Evolutionary conservation across 441 rosid species (phyloP).

Genomic region (Eugenia klotzschiana): DNA sequence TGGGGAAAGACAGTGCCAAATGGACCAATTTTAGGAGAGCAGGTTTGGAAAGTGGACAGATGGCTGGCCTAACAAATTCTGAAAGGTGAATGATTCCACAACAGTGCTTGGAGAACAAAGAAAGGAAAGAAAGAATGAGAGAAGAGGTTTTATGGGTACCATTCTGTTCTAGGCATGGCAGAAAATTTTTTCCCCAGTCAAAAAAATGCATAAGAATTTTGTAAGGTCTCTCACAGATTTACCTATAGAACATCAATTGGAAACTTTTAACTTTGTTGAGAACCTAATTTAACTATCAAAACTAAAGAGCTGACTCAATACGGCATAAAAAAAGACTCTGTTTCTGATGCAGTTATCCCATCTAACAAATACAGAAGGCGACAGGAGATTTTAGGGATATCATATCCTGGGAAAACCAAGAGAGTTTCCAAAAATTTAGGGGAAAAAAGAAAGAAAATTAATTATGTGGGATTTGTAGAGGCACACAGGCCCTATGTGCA

Average conservation of each 20-base stretch:
- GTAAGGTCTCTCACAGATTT: background rate
- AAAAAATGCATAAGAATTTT: background rate
- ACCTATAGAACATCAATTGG: background rate
- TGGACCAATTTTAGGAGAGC: background rate
- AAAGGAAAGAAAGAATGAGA: background rate
- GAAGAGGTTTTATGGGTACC: background rate
- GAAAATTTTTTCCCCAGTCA: background rate
- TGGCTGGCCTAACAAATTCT: background rate
- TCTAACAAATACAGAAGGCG: background rate
- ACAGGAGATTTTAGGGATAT: background rate
- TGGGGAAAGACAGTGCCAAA: background rate
- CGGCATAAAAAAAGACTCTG: background rate
- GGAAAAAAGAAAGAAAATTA: background rate
- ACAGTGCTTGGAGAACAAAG: background rate
- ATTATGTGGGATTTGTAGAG: no score
- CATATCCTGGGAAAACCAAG: background rate
- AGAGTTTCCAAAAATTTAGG: background rate
- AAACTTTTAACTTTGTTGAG: background rate
- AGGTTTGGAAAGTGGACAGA: background rate
- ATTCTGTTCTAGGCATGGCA: background rate
- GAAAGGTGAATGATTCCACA: background rate
- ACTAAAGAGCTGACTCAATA: background rate
- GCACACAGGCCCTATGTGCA: no score
- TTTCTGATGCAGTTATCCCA: background rate
- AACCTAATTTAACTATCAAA: background rate